phyloP scores from a whole-genome alignment of 2,329 filamentous ascomycete species.

The Periglandula ipomoeae region DNA sequence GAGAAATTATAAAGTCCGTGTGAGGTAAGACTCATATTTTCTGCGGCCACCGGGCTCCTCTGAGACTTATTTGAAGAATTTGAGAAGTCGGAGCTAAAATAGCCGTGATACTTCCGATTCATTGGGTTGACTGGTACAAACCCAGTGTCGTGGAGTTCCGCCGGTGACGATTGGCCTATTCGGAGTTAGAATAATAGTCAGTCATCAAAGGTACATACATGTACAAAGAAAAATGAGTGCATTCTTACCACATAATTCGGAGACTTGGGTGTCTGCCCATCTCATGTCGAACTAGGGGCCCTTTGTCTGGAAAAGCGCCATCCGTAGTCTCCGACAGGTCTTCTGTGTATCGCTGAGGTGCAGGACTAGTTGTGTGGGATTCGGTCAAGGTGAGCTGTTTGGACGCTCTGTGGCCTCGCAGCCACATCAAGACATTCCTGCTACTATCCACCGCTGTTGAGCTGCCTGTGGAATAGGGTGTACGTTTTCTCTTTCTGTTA shows the following conservation, averaged over 20 bases:
- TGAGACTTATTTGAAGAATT: neutral
- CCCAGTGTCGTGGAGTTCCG: slow-evolving; percentile 35
- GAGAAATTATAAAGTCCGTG: neutral
- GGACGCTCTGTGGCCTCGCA: slow-evolving; percentile 33
- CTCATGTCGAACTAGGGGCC: slow-evolving; percentile 20
- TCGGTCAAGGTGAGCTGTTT: slow-evolving; percentile 23
- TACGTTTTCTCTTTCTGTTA: slow-evolving; percentile 34
- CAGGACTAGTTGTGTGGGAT: neutral
- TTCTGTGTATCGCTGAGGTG: slow-evolving; percentile 6
- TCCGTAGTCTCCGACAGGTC: neutral
- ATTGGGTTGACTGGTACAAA: slow-evolving; percentile 3
- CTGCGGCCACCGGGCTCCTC: neutral
- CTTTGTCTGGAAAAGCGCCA: neutral
- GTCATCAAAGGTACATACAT: neutral
- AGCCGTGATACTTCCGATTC: neutral
- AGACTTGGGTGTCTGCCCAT: slow-evolving; percentile 34
- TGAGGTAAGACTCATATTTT: neutral
- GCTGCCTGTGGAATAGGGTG: slow-evolving; percentile 22
- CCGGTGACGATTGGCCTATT: slow-evolving; percentile 32
- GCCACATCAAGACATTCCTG: slow-evolving; percentile 42
- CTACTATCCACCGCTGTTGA: slow-evolving; percentile 36
- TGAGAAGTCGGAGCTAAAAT: neutral
- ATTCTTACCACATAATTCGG: slow-evolving; percentile 36
- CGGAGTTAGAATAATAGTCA: neutral
- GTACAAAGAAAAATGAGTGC: neutral